These are phyloP conservation scores for Paramecium sonneborni DNA, from an alignment of 73 alveolate species.

Conservation along the genomic window DNA sequence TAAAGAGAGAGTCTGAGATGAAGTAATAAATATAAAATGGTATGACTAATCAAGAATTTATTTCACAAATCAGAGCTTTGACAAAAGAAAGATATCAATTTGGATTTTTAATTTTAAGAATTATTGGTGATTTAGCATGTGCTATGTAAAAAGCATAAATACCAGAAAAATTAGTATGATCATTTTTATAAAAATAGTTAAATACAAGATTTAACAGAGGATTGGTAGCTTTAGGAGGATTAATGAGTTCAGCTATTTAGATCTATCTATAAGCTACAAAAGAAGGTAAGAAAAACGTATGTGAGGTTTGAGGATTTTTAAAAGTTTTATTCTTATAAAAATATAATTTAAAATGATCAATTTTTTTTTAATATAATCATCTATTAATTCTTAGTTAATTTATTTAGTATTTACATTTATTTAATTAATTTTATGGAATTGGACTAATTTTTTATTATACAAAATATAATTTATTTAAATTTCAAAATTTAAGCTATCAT, in stretches of 20 bases:
- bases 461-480: not conserved
- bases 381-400: not conserved
- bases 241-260: constrained; percentile 6
- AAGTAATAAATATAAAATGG: constrained; percentile 16
- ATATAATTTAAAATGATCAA: not conserved
- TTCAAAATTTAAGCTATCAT: not conserved
- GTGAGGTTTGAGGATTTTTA: not conserved
- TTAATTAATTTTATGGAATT: not conserved
- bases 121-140: constrained; percentile 11
- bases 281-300: not conserved
- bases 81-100: not conserved
- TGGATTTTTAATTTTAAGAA: not conserved
- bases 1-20: constrained; percentile 25
- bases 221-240: constrained; percentile 35
- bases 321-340: not conserved
- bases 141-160: constrained; percentile 23
- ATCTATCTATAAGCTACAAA: not conserved
- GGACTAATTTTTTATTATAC: not conserved
- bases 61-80: not conserved
- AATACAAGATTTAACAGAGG: constrained; percentile 49
- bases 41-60: constrained; percentile 1
- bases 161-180: constrained; percentile 26
- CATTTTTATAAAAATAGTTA: not conserved
- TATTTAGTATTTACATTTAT: not conserved
- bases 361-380: no score